Conservation (phyloP, 2,329 filamentous ascomycete genomes). For the Claviceps cyperi region DNA sequence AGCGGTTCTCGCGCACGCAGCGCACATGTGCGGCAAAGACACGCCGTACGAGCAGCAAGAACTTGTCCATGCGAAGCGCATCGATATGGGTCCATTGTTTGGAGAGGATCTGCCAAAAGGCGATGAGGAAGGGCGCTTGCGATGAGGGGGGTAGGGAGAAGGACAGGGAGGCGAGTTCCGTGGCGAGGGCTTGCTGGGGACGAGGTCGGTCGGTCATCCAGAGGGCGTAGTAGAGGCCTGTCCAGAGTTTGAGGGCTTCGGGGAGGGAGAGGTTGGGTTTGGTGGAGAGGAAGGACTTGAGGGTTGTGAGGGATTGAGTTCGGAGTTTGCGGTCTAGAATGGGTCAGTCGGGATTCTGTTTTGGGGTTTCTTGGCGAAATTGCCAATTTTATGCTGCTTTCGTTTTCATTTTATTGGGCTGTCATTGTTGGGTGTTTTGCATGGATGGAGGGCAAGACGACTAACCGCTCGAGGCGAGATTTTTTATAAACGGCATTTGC, state of each 20-base stretch:
- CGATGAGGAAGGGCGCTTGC: constrained; percentile 37
- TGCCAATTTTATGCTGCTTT: not conserved
- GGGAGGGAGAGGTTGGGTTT: constrained; percentile 44
- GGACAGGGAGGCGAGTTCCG: constrained; percentile 56
- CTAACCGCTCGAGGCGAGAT: constrained; percentile 72
- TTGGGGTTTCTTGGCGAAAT: not conserved
- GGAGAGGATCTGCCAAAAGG: constrained; percentile 58
- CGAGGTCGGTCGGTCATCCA: constrained; percentile 87
- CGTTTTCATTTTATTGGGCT: not conserved
- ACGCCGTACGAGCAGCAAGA: constrained; percentile 67
- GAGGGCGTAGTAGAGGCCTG: constrained; percentile 82
- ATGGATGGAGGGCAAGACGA: constrained; percentile 6
- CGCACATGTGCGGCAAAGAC: constrained; percentile 59
- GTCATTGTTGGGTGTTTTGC: not conserved
- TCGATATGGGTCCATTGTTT: constrained; percentile 62
- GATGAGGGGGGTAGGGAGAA: constrained; percentile 37
- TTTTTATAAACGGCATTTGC: constrained; percentile 62
- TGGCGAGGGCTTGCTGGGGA: constrained; percentile 73
- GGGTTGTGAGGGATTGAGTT: constrained; percentile 60
- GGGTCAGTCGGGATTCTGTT: not conserved
- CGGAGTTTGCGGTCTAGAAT: constrained; percentile 59
- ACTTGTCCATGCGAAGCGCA: constrained; percentile 79
- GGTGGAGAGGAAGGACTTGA: constrained; percentile 62
- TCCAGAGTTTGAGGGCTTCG: constrained; percentile 83
- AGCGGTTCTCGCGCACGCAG: constrained; percentile 23